Conservation (phyloP, 2,329 filamentous ascomycete genomes). For the Corynespora cassiicola region DNA sequence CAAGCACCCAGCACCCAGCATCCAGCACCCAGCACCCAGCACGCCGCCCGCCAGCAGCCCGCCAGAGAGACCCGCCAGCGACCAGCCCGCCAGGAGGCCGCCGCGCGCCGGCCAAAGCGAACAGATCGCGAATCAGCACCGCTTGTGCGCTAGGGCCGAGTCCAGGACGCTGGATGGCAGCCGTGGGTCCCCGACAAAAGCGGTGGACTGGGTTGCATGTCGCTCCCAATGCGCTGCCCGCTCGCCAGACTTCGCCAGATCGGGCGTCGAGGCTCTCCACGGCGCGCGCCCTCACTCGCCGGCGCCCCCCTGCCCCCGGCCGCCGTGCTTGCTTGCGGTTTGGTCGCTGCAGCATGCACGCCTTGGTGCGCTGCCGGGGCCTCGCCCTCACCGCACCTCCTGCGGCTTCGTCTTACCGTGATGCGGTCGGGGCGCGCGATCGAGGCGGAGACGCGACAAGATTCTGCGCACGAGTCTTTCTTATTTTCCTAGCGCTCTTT, state of each 20-base stretch:
- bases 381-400: constrained; percentile 44
- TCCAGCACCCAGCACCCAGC: neutral
- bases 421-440: constrained; percentile 47
- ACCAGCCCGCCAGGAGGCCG: constrained; percentile 7
- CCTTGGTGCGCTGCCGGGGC: constrained; percentile 25
- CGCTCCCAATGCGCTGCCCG: constrained; percentile 25
- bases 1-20: neutral
- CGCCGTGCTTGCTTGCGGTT: constrained; percentile 26
- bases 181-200: constrained; percentile 29
- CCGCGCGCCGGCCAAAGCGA: constrained; percentile 29
- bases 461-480: constrained; percentile 31
- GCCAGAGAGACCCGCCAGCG: neutral
- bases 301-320: constrained; percentile 19
- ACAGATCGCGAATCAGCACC: constrained; percentile 28
- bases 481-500: constrained; percentile 46
- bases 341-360: constrained; percentile 23
- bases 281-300: constrained; percentile 28
- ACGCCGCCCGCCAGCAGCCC: neutral
- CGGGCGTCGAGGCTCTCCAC: constrained; percentile 25
- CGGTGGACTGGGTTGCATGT: constrained; percentile 35
- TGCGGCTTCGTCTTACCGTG: constrained; percentile 34
- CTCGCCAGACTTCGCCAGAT: constrained; percentile 39
- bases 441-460: constrained; percentile 41
- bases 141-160: constrained; percentile 16
- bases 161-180: constrained; percentile 21